Evolutionary conservation across 257 asterid species (phyloP).

Genomic region (Solanum virginianum): DNA sequence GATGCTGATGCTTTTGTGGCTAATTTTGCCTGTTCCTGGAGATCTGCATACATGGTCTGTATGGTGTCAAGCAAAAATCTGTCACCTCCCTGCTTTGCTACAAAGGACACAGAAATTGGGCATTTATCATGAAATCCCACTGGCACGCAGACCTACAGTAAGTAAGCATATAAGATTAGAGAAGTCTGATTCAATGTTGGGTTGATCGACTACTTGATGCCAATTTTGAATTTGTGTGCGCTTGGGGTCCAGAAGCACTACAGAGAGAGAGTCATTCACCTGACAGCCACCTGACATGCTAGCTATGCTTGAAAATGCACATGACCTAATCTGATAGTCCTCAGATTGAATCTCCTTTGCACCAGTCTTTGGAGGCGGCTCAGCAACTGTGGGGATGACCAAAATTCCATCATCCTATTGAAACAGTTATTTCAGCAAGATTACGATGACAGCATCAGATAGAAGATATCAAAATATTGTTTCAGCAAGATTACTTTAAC

Average conservation of each 20-base stretch:
- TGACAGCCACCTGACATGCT: conserved; percentile 99
- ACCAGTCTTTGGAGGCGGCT: conserved; percentile 76
- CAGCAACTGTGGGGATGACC: conserved; percentile 62
- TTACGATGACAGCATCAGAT: neutral
- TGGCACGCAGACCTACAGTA: conserved; percentile 64
- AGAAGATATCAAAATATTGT: neutral
- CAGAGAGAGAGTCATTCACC: conserved; percentile 31
- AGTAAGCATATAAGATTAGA: neutral
- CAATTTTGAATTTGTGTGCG: neutral
- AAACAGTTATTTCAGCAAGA: conserved; percentile 7
- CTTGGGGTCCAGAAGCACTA: neutral
- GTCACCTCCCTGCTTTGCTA: conserved; percentile 92
- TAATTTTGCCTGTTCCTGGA: conserved; percentile 52
- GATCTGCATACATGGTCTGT: conserved; percentile 45
- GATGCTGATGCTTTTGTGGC: conserved; percentile 39
- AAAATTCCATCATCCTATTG: conserved; percentile 85
- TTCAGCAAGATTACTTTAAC: neutral
- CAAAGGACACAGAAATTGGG: conserved; percentile 73
- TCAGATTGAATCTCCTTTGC: conserved; percentile 55
- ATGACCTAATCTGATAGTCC: conserved; percentile 47
- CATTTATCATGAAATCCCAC: conserved; percentile 69
- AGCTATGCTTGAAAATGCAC: conserved; percentile 62
- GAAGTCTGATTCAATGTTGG: neutral
- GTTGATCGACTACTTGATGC: neutral
- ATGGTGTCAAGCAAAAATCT: conserved; percentile 71